Base-by-base conservation (phyloP, 2,329 filamentous ascomycete species). In the Clarireedia monteithiana region DNA sequence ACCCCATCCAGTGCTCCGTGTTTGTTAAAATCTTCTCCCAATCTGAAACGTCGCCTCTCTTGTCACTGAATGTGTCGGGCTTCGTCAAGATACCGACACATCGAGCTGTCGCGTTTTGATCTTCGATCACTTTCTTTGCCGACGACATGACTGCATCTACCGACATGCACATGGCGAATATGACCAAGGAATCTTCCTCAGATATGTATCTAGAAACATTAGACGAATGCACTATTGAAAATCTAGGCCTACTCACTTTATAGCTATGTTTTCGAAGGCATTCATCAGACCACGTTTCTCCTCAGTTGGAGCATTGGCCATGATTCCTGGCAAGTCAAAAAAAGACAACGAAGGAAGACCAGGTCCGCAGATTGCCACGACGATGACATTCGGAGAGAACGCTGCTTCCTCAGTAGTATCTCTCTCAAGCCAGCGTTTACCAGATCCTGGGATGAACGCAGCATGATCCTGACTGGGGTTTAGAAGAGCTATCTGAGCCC, bases 81-180 rank as follows among this genome's bases (percentile, higher is more conserved):
- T 95, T 96, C 0, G 91, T 96, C 15, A 96, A 76, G 0, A 95
- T 87, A 0, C 89, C 89, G 53, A 88, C 76, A 1, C 84, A 88
- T 1, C 85, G 76, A 3, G 74, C 60, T 2, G 79, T 74, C 0
- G 85, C 86, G 1, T 74, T 74, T 1, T 81, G 72, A 44, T 77
- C 69, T 30, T 81, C 71, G 61, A 91, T 82, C 2, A 89, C 75
- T 0, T 79, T 77, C 10, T 87, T 82, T 0, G 88, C 87, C 0
- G 79, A 85, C 0, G 87, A 92, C 14, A 85, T 91, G 1, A 88
- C 84, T 0, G 88, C 80, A 56, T 96, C 90, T 0, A 80, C 81
- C 2, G 88, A 89, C 81, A 95, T 89, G 0, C 88, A 82, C 20
- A 89, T 78, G 0, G 88, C 85, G 60, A 91, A 84, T 4, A 95